phyloP scores from a whole-genome alignment of 805 yeast species.

The Maudiozyma barnettii region DNA sequence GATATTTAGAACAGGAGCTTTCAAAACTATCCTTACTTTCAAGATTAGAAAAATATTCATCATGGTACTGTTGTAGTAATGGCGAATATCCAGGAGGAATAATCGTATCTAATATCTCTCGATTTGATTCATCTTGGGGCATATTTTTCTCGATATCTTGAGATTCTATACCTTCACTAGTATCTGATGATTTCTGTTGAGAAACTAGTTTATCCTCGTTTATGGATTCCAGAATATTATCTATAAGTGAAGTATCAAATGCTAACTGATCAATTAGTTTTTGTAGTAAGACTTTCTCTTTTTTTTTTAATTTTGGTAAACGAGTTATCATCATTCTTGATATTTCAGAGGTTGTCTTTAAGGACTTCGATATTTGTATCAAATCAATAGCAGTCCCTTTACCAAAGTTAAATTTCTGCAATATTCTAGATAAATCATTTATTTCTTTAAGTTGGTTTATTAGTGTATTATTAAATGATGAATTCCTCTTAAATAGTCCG shows the following conservation, averaged over 20 bases:
- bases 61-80: constrained; percentile 30
- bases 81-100: constrained; percentile 26
- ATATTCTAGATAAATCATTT: constrained; percentile 49
- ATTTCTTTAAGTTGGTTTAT: constrained; percentile 34
- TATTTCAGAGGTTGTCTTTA: constrained; percentile 30
- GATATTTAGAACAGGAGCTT: constrained; percentile 25
- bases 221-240: constrained; percentile 34
- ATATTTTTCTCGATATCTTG: background rate
- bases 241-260: constrained; percentile 35
- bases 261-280: constrained; percentile 24
- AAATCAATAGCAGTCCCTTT: constrained; percentile 38
- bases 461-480: constrained; percentile 25
- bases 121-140: background rate
- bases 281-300: constrained; percentile 21
- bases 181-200: constrained; percentile 1
- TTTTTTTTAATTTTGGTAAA: constrained; percentile 16
- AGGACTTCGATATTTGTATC: constrained; percentile 35
- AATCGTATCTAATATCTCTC: constrained; percentile 27
- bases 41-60: constrained; percentile 22
- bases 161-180: background rate
- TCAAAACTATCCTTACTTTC: constrained; percentile 21
- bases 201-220: constrained; percentile 31
- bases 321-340: constrained; percentile 9
- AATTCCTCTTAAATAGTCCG: constrained; percentile 31
- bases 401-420: constrained; percentile 49